Evolutionary conservation across 2,329 filamentous ascomycete species (phyloP).

Genomic region (Phyllosticta capitalensis): DNA sequence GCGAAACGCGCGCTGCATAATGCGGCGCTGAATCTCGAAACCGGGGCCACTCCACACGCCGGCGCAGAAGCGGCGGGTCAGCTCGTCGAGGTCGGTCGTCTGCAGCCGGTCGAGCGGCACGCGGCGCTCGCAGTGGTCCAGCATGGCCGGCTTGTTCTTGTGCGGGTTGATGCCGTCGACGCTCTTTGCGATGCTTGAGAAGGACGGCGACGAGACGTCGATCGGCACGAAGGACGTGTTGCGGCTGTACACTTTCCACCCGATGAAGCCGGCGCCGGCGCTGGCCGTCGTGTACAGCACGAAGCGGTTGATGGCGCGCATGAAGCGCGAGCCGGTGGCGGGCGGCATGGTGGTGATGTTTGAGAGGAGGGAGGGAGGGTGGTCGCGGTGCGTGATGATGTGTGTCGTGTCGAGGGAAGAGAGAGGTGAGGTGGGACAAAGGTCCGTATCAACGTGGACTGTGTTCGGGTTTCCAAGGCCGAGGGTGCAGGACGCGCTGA

Average conservation of each 20-base stretch:
- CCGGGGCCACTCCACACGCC: constrained; percentile 29
- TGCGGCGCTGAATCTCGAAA: constrained; percentile 26
- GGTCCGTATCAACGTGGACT: not conserved
- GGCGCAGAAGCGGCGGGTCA: constrained; percentile 29
- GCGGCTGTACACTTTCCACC: constrained; percentile 28
- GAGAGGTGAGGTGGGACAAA: not conserved
- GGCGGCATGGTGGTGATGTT: not conserved
- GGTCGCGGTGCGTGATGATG: not conserved
- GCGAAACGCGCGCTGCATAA: constrained; percentile 27
- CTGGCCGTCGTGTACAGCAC: not conserved
- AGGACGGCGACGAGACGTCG: constrained; percentile 19
- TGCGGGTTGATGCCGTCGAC: constrained; percentile 24
- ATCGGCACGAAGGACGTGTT: constrained; percentile 28
- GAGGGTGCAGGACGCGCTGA: not conserved
- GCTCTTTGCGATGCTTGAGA: constrained; percentile 14
- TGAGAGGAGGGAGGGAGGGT: not conserved
- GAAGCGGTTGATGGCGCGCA: not conserved
- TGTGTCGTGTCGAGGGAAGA: not conserved
- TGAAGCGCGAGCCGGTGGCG: not conserved
- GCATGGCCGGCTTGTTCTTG: constrained; percentile 24
- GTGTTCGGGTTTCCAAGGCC: not conserved
- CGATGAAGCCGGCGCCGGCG: constrained; percentile 13
- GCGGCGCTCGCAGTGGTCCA: constrained; percentile 28
- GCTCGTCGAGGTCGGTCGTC: constrained; percentile 19
- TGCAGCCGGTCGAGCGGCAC: constrained; percentile 27